Evolutionary conservation across 2,329 filamentous ascomycete genomes (phyloP).

Genomic region (Colletotrichum brevisporum): DNA sequence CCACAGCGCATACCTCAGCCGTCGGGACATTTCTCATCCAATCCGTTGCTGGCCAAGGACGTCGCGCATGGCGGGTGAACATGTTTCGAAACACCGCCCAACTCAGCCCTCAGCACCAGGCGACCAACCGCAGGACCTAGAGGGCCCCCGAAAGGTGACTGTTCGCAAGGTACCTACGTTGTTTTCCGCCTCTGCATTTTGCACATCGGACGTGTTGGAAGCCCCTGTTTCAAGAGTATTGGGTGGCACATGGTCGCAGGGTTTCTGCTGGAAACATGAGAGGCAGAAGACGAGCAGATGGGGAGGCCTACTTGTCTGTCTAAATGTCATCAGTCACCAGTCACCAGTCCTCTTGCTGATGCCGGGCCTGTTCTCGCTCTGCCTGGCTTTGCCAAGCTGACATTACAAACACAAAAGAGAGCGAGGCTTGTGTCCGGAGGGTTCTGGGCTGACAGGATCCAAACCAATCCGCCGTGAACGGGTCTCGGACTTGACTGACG

Average conservation of each 20-base stretch:
- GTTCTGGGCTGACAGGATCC: constrained; percentile 32
- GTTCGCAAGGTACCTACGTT: not conserved
- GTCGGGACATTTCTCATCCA: constrained; percentile 32
- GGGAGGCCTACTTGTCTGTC: not conserved
- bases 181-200: not conserved
- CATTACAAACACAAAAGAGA: not conserved
- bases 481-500: constrained; percentile 20
- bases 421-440: constrained; percentile 7
- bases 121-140: constrained; percentile 25
- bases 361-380: not conserved
- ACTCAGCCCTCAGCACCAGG: constrained; percentile 28
- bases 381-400: not conserved
- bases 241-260: constrained; percentile 8
- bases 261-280: not conserved
- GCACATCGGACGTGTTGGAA: constrained; percentile 3
- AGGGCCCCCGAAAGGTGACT: constrained; percentile 4
- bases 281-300: too few species aligned
- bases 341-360: too few species aligned
- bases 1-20: not conserved
- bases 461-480: constrained; percentile 11
- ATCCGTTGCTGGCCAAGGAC: constrained; percentile 20
- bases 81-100: constrained; percentile 38
- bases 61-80: constrained; percentile 22
- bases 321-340: not conserved
- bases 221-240: constrained; percentile 39